Evolutionary conservation across 108 stramenopile species (phyloP), one percentile per base, ranked within the genome.

Genomic region (Epipyxis sp.): DNA sequence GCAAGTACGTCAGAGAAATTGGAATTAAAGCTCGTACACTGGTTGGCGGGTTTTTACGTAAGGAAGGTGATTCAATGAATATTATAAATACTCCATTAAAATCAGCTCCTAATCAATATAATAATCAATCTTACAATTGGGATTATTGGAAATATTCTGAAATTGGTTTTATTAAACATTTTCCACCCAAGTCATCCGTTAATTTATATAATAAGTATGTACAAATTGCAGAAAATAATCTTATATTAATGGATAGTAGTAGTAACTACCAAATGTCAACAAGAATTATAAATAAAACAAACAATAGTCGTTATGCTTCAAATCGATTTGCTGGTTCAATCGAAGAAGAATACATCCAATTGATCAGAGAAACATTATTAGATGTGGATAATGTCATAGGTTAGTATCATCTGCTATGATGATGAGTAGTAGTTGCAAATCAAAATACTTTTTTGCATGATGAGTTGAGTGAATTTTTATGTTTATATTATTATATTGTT

Each of bases 61-160:
- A 74, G 42, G 71, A 74, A 43, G 71, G 25, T 42, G 50, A 39
- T n/a, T n/a, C n/a, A n/a, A n/a, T n/a, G n/a, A n/a, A n/a, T n/a
- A n/a, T n/a, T n/a, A n/a, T n/a, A 54, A 32, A 30, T 29, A 13
- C 41, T 42, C 13, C 41, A 13, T 67, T 43, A 20, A 67, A 43
- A 6, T 13, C 46, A 6, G 46, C 46, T 20, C 6, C 46, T 50
- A 50, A 50, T 13, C 46, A 6, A 13, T 20, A 50, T 50, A 50
- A 50, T 50, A 20, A 20, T 20, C 46, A 50, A 13, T 20, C 13
- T 6, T 6, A 20, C 13, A 6, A 20, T 6, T 20, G 6, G 46
- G 13, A 6, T 50, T 20, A 20, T 13, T 13, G 46, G 13, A 50
- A 50, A 6, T 13, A 20, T 50, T 13, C 13, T 20, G 46, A 6